phyloP scores from a whole-genome alignment of 2,329 filamentous ascomycete genomes.

The Phaeosphaeriaceae sp. region DNA sequence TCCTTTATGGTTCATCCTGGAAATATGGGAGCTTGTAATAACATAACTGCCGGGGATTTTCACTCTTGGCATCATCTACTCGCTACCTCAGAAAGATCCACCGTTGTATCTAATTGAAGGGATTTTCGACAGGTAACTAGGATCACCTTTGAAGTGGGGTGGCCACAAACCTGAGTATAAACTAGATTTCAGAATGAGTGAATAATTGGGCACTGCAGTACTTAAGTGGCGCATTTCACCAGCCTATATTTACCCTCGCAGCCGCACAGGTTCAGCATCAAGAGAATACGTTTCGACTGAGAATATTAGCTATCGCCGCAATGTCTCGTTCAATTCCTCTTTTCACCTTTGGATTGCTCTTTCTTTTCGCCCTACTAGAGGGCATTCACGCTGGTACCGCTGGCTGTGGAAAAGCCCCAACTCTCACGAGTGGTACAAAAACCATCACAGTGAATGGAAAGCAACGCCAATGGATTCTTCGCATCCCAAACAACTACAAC shows the following conservation, averaged over 20 bases:
- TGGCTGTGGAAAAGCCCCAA: conserved; percentile 23
- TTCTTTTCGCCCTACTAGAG: conserved; percentile 12
- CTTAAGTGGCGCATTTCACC: too few relatives aligned
- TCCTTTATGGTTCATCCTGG: neutral
- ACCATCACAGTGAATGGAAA: conserved; percentile 30
- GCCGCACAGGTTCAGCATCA: neutral
- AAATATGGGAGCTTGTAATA: neutral
- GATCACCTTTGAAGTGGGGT: neutral
- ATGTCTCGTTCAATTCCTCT: conserved; percentile 16
- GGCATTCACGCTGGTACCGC: conserved; percentile 7
- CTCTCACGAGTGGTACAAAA: conserved; percentile 13
- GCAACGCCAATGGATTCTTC: conserved; percentile 20
- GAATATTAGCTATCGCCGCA: neutral
- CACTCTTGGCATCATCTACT: neutral
- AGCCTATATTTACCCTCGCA: too few relatives aligned
- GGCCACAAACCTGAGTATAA: too few relatives aligned
- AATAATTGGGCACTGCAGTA: too few relatives aligned
- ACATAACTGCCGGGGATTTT: neutral
- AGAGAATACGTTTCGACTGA: neutral
- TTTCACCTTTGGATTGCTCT: conserved; percentile 11
- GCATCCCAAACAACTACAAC: conserved; percentile 51
- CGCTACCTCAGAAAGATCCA: neutral
- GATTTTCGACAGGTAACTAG: neutral
- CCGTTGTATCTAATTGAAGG: neutral
- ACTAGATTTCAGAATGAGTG: too few relatives aligned